Conservation (phyloP, 192 early-diverging fungal species). For the Spinellus fusiger region DNA sequence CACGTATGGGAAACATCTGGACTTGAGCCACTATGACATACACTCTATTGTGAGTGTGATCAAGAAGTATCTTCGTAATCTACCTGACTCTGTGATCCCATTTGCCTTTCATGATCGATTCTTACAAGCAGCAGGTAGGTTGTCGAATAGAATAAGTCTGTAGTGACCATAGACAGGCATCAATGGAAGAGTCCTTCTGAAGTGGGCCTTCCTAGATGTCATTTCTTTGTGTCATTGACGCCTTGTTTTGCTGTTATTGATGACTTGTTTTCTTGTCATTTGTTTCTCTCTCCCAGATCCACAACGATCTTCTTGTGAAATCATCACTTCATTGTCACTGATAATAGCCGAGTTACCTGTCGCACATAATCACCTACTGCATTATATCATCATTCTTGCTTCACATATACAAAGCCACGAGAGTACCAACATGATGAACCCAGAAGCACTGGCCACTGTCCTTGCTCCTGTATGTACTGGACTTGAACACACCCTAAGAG, state of each 20-base stretch:
- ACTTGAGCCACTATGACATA: slow-evolving; percentile 20
- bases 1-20: slow-evolving; percentile 19
- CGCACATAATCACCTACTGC: slow-evolving; percentile 24
- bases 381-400: slow-evolving; percentile 17
- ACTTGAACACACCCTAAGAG: slow-evolving; percentile 14
- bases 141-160: not conserved
- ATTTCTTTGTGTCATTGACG: not conserved
- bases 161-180: not conserved
- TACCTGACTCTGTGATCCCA: slow-evolving; percentile 30
- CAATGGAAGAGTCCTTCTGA: not conserved
- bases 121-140: slow-evolving; percentile 5
- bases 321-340: not conserved
- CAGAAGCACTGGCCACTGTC: slow-evolving; percentile 28
- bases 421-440: slow-evolving; percentile 24
- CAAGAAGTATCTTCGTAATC: slow-evolving; percentile 25
- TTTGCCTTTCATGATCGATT: slow-evolving; percentile 15
- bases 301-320: not conserved
- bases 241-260: not conserved
- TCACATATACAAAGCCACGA: slow-evolving; percentile 12
- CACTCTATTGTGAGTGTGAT: slow-evolving; percentile 29
- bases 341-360: slow-evolving; percentile 12
- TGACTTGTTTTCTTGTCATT: not conserved
- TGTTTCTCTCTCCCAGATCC: not conserved
- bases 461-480: slow-evolving; percentile 30
- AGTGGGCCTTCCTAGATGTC: too few relatives aligned